A percentile compares a stretch with the other conserved stretches of the same genome.
Evolutionary conservation across 176 grass and related monocot species (phyloP).

Genomic region (Oryza punctata): DNA sequence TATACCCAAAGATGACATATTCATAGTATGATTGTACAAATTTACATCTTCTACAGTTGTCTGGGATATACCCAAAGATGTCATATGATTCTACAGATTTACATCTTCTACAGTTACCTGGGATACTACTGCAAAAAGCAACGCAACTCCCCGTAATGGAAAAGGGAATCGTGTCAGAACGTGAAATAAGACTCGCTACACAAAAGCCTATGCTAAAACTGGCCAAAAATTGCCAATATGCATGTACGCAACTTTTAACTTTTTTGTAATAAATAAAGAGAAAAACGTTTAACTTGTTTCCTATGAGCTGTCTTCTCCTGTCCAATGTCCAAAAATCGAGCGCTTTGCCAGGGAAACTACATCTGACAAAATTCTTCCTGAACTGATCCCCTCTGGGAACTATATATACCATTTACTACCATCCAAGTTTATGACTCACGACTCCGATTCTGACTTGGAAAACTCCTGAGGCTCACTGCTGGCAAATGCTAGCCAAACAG

Average conservation of each 20-base stretch:
- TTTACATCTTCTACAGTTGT: background rate
- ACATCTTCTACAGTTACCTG: background rate
- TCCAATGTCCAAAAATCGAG: constrained; percentile 1
- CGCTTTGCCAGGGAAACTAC: background rate
- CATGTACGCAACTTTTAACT: background rate
- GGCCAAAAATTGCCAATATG: background rate
- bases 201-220: constrained; percentile 16
- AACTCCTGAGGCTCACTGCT: constrained; percentile 89
- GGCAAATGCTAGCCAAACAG: constrained; percentile 80
- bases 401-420: background rate
- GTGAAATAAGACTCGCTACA: background rate
- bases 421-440: background rate
- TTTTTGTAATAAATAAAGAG: too few species aligned
- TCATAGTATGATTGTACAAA: background rate
- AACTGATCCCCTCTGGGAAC: background rate
- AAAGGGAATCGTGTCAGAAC: constrained; percentile 17
- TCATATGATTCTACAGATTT: background rate
- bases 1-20: background rate
- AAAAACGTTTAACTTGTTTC: background rate
- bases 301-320: background rate
- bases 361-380: background rate
- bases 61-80: background rate
- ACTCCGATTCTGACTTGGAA: constrained; percentile 30
- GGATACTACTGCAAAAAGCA: background rate
- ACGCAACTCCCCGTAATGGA: background rate